A percentile compares a stretch with the other conserved stretches of the same genome.
Evolutionary conservation across 441 rosid species (phyloP).

Genomic region (Eruca vesicaria): DNA sequence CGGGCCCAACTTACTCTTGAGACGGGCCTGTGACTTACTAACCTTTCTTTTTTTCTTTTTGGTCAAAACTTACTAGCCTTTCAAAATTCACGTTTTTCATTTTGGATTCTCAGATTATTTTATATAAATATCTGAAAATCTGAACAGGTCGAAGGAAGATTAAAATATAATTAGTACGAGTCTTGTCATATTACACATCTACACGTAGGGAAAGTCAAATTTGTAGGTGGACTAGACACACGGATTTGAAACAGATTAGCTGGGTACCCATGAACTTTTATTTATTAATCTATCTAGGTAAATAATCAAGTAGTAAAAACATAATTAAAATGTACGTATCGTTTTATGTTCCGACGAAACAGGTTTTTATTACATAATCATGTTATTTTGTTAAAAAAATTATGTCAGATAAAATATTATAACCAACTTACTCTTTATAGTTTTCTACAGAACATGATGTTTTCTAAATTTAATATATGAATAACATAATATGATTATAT

Average conservation of each 20-base stretch:
- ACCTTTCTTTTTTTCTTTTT: too few relatives aligned
- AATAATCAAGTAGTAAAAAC: not conserved
- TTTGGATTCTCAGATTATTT: not conserved
- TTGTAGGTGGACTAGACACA: not conserved
- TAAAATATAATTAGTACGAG: not conserved
- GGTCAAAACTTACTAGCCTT: conserved; percentile 10
- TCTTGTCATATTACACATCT: conserved; percentile 10
- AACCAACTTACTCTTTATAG: not conserved
- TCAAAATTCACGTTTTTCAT: conserved; percentile 16
- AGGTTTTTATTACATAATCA: not conserved
- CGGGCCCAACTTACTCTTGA: too few relatives aligned
- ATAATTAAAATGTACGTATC: not conserved
- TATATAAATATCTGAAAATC: not conserved
- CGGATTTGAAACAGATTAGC: not conserved
- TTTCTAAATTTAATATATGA: not conserved
- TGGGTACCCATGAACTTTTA: not conserved
- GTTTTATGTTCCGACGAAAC: not conserved
- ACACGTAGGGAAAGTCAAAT: conserved; percentile 16
- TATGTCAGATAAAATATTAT: not conserved
- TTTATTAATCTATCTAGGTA: not conserved
- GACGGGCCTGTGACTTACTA: too few relatives aligned
- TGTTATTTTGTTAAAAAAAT: not conserved
- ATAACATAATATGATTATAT: not conserved
- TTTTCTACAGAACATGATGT: not conserved
- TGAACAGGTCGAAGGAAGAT: not conserved